Percentiles rank a stretch among this genome's conserved stretches.
These are phyloP conservation scores for Aspergillus texensis DNA, from an alignment of 2,329 filamentous ascomycete species.

Conservation along the genomic window DNA sequence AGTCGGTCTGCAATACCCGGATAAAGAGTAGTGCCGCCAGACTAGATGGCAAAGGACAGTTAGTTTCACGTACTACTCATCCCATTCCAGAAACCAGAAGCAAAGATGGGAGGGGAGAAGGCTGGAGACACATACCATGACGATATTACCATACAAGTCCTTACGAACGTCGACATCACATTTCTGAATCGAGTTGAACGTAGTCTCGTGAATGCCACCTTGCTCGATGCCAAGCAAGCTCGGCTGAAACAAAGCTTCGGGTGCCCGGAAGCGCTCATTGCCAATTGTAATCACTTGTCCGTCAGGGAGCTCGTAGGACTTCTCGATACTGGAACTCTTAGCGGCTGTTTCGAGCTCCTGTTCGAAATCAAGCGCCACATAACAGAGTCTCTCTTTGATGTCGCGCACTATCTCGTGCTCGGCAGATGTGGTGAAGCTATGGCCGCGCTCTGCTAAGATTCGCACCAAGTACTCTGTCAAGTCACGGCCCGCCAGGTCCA, in stretches of 20 bases:
- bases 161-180: conserved; percentile 99
- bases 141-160: conserved; percentile 99
- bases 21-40: conserved; percentile 99
- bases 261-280: conserved; percentile 99
- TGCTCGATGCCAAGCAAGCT: conserved; percentile 97
- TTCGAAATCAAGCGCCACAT: conserved; percentile 99
- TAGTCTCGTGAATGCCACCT: conserved; percentile 98
- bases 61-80: not conserved
- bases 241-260: conserved; percentile 99
- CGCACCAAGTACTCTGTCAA: conserved; percentile 99
- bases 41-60: conserved; percentile 56
- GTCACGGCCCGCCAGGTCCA: conserved; percentile 99
- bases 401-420: conserved; percentile 99
- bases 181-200: conserved; percentile 99
- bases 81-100: fast-evolving
- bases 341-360: conserved; percentile 99
- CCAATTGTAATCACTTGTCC: conserved; percentile 99
- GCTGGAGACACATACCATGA: conserved; percentile 75
- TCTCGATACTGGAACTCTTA: conserved; percentile 98
- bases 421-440: conserved; percentile 99
- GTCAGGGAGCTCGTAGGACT: conserved; percentile 99
- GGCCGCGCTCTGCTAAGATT: conserved; percentile 98
- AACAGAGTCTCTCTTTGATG: conserved; percentile 99
- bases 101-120: not conserved
- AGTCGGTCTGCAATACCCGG: conserved; percentile 99